These are phyloP conservation scores for Syzygium oleosum DNA, from an alignment of 345 rosid species.

Conservation along the genomic window DNA sequence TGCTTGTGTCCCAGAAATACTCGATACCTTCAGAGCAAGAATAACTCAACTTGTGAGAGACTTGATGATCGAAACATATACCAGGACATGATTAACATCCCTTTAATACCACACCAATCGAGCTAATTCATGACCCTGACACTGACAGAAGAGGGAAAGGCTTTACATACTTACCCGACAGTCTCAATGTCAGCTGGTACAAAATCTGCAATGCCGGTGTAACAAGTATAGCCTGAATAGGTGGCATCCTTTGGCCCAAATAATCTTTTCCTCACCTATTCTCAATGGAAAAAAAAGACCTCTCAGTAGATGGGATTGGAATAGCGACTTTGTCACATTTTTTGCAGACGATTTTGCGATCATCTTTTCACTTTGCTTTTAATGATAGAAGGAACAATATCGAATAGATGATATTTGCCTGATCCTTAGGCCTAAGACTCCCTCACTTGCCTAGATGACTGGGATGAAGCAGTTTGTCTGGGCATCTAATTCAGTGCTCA, in stretches of 20 bases:
- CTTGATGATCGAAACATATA: background rate
- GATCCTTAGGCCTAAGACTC: background rate
- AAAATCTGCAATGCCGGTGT: conserved; percentile 91
- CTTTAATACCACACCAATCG: background rate
- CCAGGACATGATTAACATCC: background rate
- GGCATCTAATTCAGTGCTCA: background rate
- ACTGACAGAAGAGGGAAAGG: background rate
- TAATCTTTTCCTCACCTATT: conserved; percentile 71
- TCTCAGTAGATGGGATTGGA: background rate
- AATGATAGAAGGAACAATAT: background rate
- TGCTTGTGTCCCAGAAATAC: conserved; percentile 95
- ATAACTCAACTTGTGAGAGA: background rate
- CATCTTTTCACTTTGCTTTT: background rate
- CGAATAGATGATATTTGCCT: background rate
- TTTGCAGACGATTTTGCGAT: background rate
- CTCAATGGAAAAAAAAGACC: background rate
- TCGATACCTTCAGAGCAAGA: conserved; percentile 46
- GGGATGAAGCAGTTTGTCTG: background rate
- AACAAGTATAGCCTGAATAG: conserved; percentile 90
- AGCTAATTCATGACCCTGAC: background rate
- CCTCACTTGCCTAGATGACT: background rate
- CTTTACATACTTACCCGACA: conserved; percentile 55
- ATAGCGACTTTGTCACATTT: background rate
- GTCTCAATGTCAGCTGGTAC: conserved; percentile 86
- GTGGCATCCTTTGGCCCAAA: conserved; percentile 66